Base-by-base conservation (phyloP, 129 eudicot species). In the Saussurea involucrata region DNA sequence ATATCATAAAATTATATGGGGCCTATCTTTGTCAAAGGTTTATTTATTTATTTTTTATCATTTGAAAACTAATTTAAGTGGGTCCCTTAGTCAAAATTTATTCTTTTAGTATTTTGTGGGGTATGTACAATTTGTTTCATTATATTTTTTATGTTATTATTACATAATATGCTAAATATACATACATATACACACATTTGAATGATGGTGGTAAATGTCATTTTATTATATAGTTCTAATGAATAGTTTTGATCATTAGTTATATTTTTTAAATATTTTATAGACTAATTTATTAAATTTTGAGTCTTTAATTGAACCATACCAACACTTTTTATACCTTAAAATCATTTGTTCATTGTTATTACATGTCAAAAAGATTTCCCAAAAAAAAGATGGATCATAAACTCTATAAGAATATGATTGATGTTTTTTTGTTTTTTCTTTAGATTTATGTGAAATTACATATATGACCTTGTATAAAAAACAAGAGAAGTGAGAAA, bases 61-160 rank as follows among this genome's bases (percentile, higher is more conserved):
- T 49, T 49, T 64, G 18, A 21, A 65, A 60, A 69, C 22, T n/a
- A 66, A 49, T n/a, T 10, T 24, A 33, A 22, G 69, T 73, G 67
- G 83, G 78, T 17, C 83, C 78, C 44, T 9, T 49, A 53, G 31
- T 49, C 31, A 32, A 72, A 49, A 58, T 42, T 31, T 72, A 53
- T 72, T 79, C 78, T 80, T 22, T 72, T 73, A 66, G 53, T 49
- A 64, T 49, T 64, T 70, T 64, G 73, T 72, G 73, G 77, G 78
- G 78, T 21, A 72, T 55, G 66, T 58, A 22, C 66, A 72, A 46
- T 73, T 73, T 72, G 79, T 80, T 72, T 63, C 25, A 76, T 65
- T 22, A 32, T 46, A 24, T 79, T 24, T 28, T 25, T 3, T 68
- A 37, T 72, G 24, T 9, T 6, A 24, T 42, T 42, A 53, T 53